Percentiles rank a stretch among this genome's conserved stretches.
phyloP scores from a whole-genome alignment of 2,329 filamentous ascomycete species.

The Monilinia aucupariae region DNA sequence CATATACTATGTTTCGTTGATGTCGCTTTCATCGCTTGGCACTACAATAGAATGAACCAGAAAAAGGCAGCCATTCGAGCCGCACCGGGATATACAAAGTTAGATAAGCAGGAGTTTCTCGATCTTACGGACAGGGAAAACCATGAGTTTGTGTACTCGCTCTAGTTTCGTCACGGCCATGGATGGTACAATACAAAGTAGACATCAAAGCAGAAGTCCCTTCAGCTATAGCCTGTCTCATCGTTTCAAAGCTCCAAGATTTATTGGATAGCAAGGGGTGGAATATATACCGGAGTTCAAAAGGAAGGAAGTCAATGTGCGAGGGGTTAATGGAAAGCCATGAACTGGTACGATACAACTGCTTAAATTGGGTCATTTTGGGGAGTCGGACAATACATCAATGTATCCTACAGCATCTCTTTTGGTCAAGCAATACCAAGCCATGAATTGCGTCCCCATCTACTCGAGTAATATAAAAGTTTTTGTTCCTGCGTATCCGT shows the following conservation, averaged over 20 bases:
- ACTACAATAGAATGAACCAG: slow-evolving; percentile 30
- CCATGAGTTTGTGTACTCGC: slow-evolving; percentile 33
- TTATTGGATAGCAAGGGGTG: background rate
- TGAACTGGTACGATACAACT: background rate
- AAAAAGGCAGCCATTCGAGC: slow-evolving; percentile 26
- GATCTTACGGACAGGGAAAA: slow-evolving; percentile 35
- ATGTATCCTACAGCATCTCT: background rate
- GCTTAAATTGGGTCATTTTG: background rate
- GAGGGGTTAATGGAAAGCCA: background rate
- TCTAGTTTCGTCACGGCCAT: slow-evolving; percentile 20
- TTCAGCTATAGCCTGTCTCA: background rate
- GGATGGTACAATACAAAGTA: background rate
- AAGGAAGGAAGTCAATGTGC: background rate
- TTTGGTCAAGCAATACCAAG: background rate
- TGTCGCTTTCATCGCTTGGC: slow-evolving; percentile 28
- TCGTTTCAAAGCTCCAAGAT: background rate
- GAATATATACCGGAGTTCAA: background rate
- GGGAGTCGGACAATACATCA: background rate
- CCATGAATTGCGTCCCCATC: background rate
- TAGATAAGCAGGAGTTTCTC: slow-evolving; percentile 34
- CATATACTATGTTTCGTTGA: slow-evolving; percentile 25
- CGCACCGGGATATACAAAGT: slow-evolving; percentile 27
- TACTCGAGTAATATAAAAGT: background rate
- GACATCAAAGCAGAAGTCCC: background rate
- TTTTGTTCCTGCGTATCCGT: background rate